phyloP scores from a whole-genome alignment of 176 grass and related monocot species.

The Avena eriantha region DNA sequence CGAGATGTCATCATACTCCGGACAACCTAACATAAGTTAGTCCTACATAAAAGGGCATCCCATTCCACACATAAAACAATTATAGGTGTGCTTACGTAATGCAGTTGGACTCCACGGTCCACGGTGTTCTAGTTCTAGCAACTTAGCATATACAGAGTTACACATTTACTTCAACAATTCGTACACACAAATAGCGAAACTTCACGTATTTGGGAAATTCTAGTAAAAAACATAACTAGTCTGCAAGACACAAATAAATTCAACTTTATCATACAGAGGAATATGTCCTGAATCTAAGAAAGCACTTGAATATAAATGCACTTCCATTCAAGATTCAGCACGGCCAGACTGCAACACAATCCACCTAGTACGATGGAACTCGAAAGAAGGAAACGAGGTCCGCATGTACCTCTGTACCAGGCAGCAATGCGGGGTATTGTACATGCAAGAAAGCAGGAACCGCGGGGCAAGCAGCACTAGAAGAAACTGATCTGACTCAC shows the following conservation, averaged over 20 bases:
- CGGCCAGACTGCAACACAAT: neutral
- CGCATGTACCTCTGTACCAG: neutral
- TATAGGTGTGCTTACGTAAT: neutral
- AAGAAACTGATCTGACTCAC: constrained; percentile 31
- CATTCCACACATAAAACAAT: constrained; percentile 4
- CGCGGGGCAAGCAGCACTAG: neutral
- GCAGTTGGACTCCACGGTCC: neutral
- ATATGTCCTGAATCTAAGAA: neutral
- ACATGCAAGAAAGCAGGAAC: neutral
- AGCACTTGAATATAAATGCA: no score
- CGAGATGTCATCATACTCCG: neutral
- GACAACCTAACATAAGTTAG: neutral
- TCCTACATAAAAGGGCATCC: neutral
- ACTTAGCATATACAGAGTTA: neutral
- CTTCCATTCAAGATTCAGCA: no score
- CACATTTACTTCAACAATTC: constrained; percentile 2
- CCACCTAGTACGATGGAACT: neutral
- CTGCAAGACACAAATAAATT: neutral
- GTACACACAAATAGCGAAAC: neutral
- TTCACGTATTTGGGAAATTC: neutral
- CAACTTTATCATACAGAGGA: neutral
- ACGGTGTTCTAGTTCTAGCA: neutral
- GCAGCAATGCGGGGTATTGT: neutral
- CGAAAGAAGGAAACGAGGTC: neutral
- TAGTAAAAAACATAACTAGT: neutral